phyloP scores from a whole-genome alignment of 2,329 filamentous ascomycete species.

The Pseudocercospora macadamiae region DNA sequence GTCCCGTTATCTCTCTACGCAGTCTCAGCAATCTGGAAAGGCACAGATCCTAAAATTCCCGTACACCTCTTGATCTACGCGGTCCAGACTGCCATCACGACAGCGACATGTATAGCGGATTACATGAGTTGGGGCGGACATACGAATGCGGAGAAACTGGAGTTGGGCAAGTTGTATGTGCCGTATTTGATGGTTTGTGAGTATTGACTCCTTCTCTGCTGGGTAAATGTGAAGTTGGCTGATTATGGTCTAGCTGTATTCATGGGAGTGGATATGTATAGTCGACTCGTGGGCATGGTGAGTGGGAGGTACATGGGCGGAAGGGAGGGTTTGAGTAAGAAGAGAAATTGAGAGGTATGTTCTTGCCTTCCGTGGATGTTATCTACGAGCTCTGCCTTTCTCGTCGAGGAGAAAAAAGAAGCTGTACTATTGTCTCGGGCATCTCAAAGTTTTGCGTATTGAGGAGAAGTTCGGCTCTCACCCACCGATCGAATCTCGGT shows the following conservation, averaged over 20 bases:
- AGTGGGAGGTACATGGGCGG: conserved; percentile 9
- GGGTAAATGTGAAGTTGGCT: neutral
- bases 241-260: conserved; percentile 39
- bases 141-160: conserved; percentile 50
- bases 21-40: conserved; percentile 54
- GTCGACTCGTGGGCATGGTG: conserved; percentile 31
- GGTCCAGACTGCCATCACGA: conserved; percentile 63
- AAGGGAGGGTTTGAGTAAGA: conserved; percentile 15
- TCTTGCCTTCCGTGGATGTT: no score
- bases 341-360: conserved; percentile 14
- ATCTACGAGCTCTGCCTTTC: no score
- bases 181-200: conserved; percentile 61
- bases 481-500: no score
- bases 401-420: no score
- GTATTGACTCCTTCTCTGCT: conserved; percentile 31
- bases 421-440: no score
- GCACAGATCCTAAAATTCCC: conserved; percentile 60
- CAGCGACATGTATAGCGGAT: conserved; percentile 64
- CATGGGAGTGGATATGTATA: conserved; percentile 49
- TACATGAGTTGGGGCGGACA: conserved; percentile 60
- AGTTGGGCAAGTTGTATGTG: conserved; percentile 57
- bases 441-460: no score
- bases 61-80: conserved; percentile 64
- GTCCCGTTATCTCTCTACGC: conserved; percentile 64
- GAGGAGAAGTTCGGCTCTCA: no score